These are phyloP conservation scores for Ophiocordyceps sinensis DNA, from an alignment of 2,329 filamentous ascomycete species.

Conservation along the genomic window DNA sequence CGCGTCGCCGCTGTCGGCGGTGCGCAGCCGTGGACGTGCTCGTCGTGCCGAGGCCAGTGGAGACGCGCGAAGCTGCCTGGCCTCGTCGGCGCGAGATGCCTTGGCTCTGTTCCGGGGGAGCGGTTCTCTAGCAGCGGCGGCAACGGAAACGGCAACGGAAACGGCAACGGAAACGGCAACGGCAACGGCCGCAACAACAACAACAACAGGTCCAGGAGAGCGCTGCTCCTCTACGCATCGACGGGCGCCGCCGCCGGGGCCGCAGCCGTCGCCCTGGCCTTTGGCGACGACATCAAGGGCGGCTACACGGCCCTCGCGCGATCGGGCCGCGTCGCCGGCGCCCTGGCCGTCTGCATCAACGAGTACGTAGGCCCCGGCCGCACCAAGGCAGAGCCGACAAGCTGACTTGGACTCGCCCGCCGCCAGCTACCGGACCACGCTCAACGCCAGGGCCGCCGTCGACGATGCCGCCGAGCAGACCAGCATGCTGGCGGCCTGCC, in stretches of 20 bases:
- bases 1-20: constrained; percentile 21
- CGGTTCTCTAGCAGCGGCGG: constrained; percentile 2
- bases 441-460: constrained; percentile 53
- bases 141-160: constrained; percentile 9
- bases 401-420: not conserved
- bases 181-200: constrained; percentile 8
- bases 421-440: constrained; percentile 67
- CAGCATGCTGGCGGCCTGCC: constrained; percentile 65
- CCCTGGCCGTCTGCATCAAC: constrained; percentile 71
- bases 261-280: constrained; percentile 34
- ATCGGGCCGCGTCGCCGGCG: constrained; percentile 61
- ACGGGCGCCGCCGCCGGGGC: constrained; percentile 35
- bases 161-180: constrained; percentile 7
- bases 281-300: constrained; percentile 59
- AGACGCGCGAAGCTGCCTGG: constrained; percentile 15
- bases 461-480: constrained; percentile 50
- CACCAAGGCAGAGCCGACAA: not conserved
- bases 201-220: constrained; percentile 11
- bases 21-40: constrained; percentile 30
- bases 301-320: constrained; percentile 62
- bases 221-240: constrained; percentile 34
- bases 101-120: constrained; percentile 11
- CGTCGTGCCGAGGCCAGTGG: constrained; percentile 27
- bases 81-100: constrained; percentile 11
- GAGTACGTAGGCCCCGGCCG: constrained; percentile 41